Base-by-base conservation (phyloP, 805 yeast species). In the Yarrowia alimentaria region DNA sequence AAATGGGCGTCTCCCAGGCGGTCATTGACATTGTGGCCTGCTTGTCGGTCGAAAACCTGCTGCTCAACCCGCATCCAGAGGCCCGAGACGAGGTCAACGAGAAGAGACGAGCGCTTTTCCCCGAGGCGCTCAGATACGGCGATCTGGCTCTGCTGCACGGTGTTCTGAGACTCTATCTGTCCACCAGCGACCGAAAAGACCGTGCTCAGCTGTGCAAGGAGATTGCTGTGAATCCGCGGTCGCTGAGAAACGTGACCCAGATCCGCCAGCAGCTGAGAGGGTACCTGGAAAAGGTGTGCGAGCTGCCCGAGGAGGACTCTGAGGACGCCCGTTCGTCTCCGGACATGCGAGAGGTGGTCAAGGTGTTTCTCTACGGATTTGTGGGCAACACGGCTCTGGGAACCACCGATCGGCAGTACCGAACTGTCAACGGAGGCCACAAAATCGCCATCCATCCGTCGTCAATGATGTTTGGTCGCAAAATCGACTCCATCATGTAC, bases 11-110 rank as follows among this genome's bases (percentile, higher is more conserved):
- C 1, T 57, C 53, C n/a, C 55, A 51, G 26, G 78, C 83, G 1
- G 95, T 86, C 1, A 73, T 91, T 20, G 98, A 91, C 62, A 87
- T 93, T 49, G 94, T 86, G 2, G 80, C 98, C 0, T 91, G 98
- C 67, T 73, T 93, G 18, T 87, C 96, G 12, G 96, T 93, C 5
- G 97, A 91, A 58, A 93, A 91, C 61, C 72, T 93, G 60, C 66
- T 93, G 19, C 61, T 86, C 59, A 87, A 85, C 56, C 95, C 96
- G 1, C 74, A 81, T 42, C 81, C 84, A 1, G 95, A 89, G 50
- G 69, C 73, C 49, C 73, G 98, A 55, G 96, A 93, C 59, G 95
- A 85, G 54, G 78, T 91, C 16, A 87, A 86, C 66, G 87, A 80
- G 61, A 77, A 75, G 57, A 74, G 97, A 58, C 71, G 81, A 43